These are phyloP conservation scores for Trichoderma gamsii DNA, from an alignment of 495 filamentous ascomycete genomes.

Conservation along the genomic window DNA sequence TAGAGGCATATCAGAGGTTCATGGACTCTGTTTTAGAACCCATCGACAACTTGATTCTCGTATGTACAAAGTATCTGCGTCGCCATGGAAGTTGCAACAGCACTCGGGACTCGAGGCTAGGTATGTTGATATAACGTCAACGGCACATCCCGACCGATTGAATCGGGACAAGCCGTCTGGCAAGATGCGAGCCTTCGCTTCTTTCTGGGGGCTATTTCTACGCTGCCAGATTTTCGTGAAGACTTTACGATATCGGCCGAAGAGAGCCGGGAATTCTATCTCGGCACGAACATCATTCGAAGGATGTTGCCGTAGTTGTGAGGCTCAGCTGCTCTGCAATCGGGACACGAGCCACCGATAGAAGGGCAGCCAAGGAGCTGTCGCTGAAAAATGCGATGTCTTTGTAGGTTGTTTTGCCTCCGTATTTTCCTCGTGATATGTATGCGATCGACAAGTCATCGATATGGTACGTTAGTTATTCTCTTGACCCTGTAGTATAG, in stretches of 20 bases:
- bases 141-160: not conserved
- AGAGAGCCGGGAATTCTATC: not conserved
- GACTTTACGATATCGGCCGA: not conserved
- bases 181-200: not conserved
- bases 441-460: not conserved
- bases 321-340: not conserved
- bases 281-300: not conserved
- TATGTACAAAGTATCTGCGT: not conserved
- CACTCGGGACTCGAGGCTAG: not conserved
- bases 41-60: not conserved
- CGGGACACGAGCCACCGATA: not conserved
- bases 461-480: not conserved
- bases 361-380: not conserved
- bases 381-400: not conserved
- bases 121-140: not conserved
- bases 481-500: not conserved
- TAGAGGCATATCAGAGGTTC: not conserved
- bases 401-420: not conserved
- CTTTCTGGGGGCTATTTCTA: not conserved
- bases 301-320: not conserved
- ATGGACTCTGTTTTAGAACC: not conserved
- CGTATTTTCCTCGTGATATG: not conserved
- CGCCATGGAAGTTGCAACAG: not conserved
- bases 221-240: not conserved
- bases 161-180: not conserved